Evolutionary conservation across 2,329 filamentous ascomycete species (phyloP).

Genomic region (Talaromyces sp.): DNA sequence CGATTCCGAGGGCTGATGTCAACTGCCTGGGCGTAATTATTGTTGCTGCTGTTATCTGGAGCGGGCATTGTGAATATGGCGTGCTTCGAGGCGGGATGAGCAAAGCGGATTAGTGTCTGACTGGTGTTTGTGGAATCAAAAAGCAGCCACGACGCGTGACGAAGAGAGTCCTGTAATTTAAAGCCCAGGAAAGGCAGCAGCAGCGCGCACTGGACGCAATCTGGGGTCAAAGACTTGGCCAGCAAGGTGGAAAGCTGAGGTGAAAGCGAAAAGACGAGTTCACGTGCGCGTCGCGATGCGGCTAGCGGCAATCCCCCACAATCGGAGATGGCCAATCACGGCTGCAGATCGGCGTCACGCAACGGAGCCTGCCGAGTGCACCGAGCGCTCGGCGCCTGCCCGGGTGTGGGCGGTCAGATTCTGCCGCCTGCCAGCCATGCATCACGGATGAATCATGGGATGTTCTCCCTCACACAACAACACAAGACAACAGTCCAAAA

Average conservation of each 20-base stretch:
- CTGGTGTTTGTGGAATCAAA: not conserved
- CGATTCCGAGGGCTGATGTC: not conserved
- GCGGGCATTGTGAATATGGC: slow-evolving; percentile 26
- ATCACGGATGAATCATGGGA: not conserved
- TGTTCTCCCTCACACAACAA: not conserved
- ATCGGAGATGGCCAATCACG: not conserved
- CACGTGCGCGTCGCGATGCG: not conserved
- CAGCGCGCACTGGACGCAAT: not conserved
- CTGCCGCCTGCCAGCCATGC: not conserved
- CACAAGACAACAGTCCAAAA: not conserved
- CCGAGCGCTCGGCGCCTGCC: not conserved
- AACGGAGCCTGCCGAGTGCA: not conserved
- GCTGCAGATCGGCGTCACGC: not conserved
- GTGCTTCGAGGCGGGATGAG: slow-evolving; percentile 20
- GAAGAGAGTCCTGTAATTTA: not conserved
- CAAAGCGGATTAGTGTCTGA: not conserved
- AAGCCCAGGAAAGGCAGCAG: not conserved
- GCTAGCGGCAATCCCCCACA: not conserved
- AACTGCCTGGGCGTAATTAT: slow-evolving; percentile 17
- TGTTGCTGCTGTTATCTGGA: slow-evolving; percentile 21
- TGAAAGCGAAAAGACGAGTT: not conserved
- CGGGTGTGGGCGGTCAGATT: not conserved
- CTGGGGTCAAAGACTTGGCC: not conserved
- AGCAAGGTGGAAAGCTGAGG: not conserved
- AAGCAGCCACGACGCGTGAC: not conserved